phyloP scores from a whole-genome alignment of 2,329 filamentous ascomycete genomes.

The Myriosclerotinia curreyana region DNA sequence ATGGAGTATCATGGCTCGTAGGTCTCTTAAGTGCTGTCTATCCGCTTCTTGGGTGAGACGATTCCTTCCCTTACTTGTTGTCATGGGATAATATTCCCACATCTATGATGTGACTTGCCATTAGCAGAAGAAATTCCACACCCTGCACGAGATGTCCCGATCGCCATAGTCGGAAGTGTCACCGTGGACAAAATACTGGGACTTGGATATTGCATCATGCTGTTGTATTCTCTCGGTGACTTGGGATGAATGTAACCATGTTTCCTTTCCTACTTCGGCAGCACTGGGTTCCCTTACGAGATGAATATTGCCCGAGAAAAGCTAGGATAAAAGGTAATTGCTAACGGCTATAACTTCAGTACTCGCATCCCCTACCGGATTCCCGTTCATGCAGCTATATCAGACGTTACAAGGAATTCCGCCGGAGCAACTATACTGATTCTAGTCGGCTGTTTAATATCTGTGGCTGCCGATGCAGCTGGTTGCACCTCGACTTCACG shows the following conservation, averaged over 20 bases:
- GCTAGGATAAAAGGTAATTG: neutral
- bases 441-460: slow-evolving; percentile 40
- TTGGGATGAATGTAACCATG: slow-evolving; percentile 34
- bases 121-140: slow-evolving; percentile 48
- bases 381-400: slow-evolving; percentile 48
- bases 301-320: neutral
- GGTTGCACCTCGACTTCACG: slow-evolving; percentile 46
- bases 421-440: slow-evolving; percentile 12
- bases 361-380: slow-evolving; percentile 44
- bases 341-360: slow-evolving; percentile 28
- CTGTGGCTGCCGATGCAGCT: slow-evolving; percentile 47
- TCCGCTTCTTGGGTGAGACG: slow-evolving; percentile 39
- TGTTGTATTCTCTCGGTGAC: slow-evolving; percentile 46
- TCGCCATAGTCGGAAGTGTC: slow-evolving; percentile 46
- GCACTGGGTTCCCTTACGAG: neutral
- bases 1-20: slow-evolving; percentile 48
- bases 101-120: slow-evolving; percentile 47
- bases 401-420: slow-evolving; percentile 41
- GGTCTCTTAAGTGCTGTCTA: slow-evolving; percentile 45
- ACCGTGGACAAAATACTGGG: slow-evolving; percentile 47
- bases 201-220: slow-evolving; percentile 43
- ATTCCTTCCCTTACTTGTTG: neutral
- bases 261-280: neutral
- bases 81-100: neutral
- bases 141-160: slow-evolving; percentile 43